These are phyloP conservation scores for Parsonsia alboflavescens DNA, from an alignment of 257 asterid genomes.

Conservation along the genomic window DNA sequence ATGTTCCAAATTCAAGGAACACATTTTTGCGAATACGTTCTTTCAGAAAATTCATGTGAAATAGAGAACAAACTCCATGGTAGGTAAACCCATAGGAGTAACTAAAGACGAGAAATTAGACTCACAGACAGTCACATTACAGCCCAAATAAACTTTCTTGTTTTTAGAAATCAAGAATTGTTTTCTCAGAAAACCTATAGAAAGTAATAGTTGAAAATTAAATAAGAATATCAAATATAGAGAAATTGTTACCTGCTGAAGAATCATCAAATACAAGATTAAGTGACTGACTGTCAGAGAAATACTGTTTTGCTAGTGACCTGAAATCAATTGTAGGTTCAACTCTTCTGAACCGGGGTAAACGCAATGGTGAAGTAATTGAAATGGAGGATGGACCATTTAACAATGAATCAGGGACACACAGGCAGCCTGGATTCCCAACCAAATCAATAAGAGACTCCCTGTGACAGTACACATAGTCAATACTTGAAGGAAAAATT, in stretches of 20 bases:
- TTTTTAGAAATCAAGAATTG: background rate
- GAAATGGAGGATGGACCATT: conserved; percentile 93
- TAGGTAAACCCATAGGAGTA: background rate
- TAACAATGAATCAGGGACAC: conserved; percentile 85
- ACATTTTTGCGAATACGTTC: background rate
- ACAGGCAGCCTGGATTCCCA: conserved; percentile 74
- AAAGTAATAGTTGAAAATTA: background rate
- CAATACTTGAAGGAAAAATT: background rate
- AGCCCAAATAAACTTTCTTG: background rate
- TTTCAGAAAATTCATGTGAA: background rate
- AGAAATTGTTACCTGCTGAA: conserved; percentile 49
- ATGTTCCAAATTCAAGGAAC: background rate
- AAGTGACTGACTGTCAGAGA: conserved; percentile 73
- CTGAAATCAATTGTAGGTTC: conserved; percentile 66
- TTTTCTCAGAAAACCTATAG: background rate
- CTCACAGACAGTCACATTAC: background rate
- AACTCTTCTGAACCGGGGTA: conserved; percentile 74
- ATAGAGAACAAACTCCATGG: background rate
- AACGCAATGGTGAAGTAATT: conserved; percentile 83
- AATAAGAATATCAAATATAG: background rate
- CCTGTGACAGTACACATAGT: conserved; percentile 41
- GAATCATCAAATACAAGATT: conserved; percentile 66
- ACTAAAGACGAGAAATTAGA: background rate
- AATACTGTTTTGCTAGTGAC: conserved; percentile 83
- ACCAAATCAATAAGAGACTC: conserved; percentile 88